Evolutionary conservation across 306 rosid genomes (phyloP).

Genomic region (Cicer cuneatum): DNA sequence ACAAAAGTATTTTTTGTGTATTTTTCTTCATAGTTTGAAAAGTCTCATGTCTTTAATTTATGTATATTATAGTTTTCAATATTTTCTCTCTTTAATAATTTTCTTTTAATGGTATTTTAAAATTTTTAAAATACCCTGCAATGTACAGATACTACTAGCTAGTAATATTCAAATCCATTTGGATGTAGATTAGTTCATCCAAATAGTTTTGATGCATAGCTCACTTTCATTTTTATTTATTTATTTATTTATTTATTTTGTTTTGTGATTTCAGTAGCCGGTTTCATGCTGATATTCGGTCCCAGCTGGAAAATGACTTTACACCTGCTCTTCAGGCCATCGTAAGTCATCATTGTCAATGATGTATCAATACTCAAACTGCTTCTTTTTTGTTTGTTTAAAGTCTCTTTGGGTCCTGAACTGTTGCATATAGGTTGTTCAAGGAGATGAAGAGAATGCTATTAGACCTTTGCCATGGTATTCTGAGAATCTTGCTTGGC

Average conservation of each 20-base stretch:
- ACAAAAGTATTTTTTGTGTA: not conserved
- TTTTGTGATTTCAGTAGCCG: constrained; percentile 69
- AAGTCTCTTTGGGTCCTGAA: constrained; percentile 12
- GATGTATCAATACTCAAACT: not conserved
- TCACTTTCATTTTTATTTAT: constrained; percentile 13
- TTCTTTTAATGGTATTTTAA: not conserved
- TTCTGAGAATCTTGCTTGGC: constrained; percentile 93
- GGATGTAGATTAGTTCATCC: not conserved
- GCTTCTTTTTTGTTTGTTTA: constrained; percentile 7
- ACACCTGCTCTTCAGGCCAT: constrained; percentile 72
- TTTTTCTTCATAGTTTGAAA: not conserved
- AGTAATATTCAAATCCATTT: not conserved
- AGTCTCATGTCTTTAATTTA: not conserved
- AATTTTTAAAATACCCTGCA: not conserved
- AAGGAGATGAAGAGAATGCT: constrained; percentile 67
- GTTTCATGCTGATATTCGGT: constrained; percentile 67
- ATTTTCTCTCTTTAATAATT: not conserved
- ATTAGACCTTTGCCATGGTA: constrained; percentile 90
- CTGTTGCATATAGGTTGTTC: constrained; percentile 58
- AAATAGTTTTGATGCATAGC: constrained; percentile 21
- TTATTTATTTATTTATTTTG: not conserved
- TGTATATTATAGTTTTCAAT: not conserved
- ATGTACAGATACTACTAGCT: not conserved
- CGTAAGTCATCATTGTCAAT: constrained; percentile 45
- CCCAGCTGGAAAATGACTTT: constrained; percentile 82